phyloP scores from a whole-genome alignment of 257 asterid genomes.

The Scutellaria minor region DNA sequence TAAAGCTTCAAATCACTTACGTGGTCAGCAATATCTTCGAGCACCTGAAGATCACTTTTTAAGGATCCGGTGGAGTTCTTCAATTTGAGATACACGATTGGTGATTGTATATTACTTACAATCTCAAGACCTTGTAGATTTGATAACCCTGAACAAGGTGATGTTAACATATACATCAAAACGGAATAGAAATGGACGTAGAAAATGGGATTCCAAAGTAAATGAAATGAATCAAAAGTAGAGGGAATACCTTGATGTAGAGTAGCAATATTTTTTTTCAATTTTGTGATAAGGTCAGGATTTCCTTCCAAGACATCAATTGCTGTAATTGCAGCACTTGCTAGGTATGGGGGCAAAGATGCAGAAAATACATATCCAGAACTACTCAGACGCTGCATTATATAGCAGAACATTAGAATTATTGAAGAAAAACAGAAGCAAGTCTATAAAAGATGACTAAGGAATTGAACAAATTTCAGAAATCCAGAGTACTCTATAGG shows the following conservation, averaged over 20 bases:
- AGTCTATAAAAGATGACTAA: neutral
- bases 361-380: conserved; percentile 89
- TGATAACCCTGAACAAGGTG: conserved; percentile 52
- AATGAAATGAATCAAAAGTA: neutral
- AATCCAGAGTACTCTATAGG: neutral
- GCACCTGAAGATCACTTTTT: conserved; percentile 59
- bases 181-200: neutral
- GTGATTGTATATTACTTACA: conserved; percentile 61
- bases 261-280: conserved; percentile 50
- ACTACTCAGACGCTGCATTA: conserved; percentile 75
- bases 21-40: conserved; percentile 57
- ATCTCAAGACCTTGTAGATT: conserved; percentile 55
- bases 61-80: conserved; percentile 60
- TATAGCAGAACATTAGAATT: conserved; percentile 20
- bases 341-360: conserved; percentile 86
- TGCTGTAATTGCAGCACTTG: conserved; percentile 82
- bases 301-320: conserved; percentile 67
- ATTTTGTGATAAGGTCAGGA: conserved; percentile 59
- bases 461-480: neutral
- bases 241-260: conserved; percentile 52
- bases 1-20: conserved; percentile 43
- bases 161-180: neutral
- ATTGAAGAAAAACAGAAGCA: conserved; percentile 18
- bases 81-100: conserved; percentile 60
- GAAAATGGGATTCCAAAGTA: neutral